Conservation (phyloP, 2,329 filamentous ascomycete genomes). For the Aspergillus brunneoviolaceus region DNA sequence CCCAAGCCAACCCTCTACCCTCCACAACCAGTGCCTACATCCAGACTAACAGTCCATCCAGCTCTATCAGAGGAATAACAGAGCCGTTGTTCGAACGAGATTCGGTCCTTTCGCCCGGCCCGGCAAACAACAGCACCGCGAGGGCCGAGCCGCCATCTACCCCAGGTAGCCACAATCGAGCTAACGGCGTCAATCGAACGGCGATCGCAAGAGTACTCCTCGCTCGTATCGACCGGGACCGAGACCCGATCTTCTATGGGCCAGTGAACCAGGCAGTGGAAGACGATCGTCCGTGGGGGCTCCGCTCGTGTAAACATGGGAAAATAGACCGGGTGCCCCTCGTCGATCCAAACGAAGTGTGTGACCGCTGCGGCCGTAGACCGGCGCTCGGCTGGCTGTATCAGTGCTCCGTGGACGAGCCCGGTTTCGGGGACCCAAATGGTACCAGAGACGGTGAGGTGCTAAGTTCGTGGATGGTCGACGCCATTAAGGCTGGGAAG, state of each 20-base stretch:
- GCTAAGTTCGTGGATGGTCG: slow-evolving; percentile 42
- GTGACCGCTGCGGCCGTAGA: slow-evolving; percentile 57
- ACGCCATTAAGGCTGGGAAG: slow-evolving; percentile 42
- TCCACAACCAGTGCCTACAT: background rate
- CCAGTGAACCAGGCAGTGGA: background rate
- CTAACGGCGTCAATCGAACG: no score
- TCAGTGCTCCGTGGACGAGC: slow-evolving; percentile 66
- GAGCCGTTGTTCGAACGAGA: no score
- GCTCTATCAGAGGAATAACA: background rate
- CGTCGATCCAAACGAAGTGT: slow-evolving; percentile 50
- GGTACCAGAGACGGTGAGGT: slow-evolving; percentile 14
- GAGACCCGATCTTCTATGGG: background rate
- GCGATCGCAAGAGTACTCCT: no score
- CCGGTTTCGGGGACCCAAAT: slow-evolving; percentile 38
- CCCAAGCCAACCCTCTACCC: background rate
- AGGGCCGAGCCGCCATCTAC: no score
- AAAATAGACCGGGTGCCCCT: slow-evolving; percentile 64
- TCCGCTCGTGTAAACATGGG: slow-evolving; percentile 48
- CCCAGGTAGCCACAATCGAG: no score
- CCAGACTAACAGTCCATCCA: background rate
- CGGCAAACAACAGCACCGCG: no score
- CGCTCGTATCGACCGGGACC: no score
- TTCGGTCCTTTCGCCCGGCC: no score
- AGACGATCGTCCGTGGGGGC: background rate
- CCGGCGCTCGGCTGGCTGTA: slow-evolving; percentile 71